Base-by-base conservation (phyloP, 2,329 filamentous ascomycete species). In the Beauveria bassiana region DNA sequence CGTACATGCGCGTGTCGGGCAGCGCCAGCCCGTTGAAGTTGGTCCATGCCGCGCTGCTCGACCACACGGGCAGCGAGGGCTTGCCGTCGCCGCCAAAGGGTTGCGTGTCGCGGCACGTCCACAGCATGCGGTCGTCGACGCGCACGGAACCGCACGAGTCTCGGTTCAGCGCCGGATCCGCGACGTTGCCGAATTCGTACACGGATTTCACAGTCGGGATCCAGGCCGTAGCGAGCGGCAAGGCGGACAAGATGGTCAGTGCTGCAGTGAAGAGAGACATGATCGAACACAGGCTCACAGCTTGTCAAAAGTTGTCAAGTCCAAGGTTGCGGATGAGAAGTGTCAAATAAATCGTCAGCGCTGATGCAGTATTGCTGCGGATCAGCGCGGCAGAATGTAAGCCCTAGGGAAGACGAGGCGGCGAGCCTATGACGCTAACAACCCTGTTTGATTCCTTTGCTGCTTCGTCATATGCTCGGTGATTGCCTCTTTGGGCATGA, bases 171-270 rank as follows among this genome's bases (percentile, higher is more conserved):
- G 45, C 49, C 26, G 53, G 60, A 28, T 62, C 53, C 0, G 52
- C 46, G 8, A 62, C 53, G 20, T 62, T 53, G 46, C 40, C 40
- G 28, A 62, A 57, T 6, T 52, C 24, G 53, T 62, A 58, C 62
- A 65, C 7, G 64, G 64, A 46, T 26, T 62, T 62, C 8, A 58
- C 60, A 10, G 60, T 62, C 24, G 60, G 60, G 59, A 61, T 61
- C 59, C 59, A 61, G 2, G 59, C 59, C 12, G 52, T 52, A 18
- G 52, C n/a, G 24, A 45, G 22, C 5, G 51, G 59, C 45, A 52
- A 14, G 38, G 45, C 59, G 12, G 31, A 12, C 18, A 52, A 38
- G 38, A 57, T 16, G 22, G 24, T 40, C 45, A 51, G 20, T 7
- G 45, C 20, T 7, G 43, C 24, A 7, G 45, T 34, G 34, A 12